Base-by-base conservation (phyloP, 257 asterid genomes). In the Ballota nigra region DNA sequence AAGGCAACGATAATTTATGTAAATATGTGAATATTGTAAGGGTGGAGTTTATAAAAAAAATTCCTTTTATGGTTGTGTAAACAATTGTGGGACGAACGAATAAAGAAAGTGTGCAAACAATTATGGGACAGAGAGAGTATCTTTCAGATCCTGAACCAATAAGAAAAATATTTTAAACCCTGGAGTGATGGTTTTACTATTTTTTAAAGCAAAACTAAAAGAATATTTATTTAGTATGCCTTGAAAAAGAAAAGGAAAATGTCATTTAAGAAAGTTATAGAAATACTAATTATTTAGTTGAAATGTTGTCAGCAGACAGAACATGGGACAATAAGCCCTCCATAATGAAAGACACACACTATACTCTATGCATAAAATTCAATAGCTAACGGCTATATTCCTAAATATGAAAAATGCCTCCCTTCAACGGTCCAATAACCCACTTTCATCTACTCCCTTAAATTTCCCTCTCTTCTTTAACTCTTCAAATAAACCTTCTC, bases 331-430 rank as follows among this genome's bases (percentile, higher is more conserved):
- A 60, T 38, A 23, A 36, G 40, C 41, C 16, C 63, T 9, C 3
- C 23, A 69, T 69, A 41, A 51, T 47, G 40, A 51, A n/a, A 64
- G 26, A 16, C 40, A 71, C 2, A 31, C 8, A 55, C 7, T 16
- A 76, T 28, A 51, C 0, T 69, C 4, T 31, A 56, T 63, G 33
- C 68, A 74, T 22, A 59, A 7, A 33, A 28, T 12, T 55, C 15
- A 1, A 19, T 47, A 20, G 43, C 43, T 52, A 86, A 86, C 92
- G 92, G 92, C 92, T 82, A 84, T 84, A 84, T 79, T 76, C 77
- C 72, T 41, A 9, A 60, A 66, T 68, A 60, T 66, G 74, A 69
- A 78, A 77, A 51, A 43, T 36, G 68, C 75, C 47, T 67, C 68
- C 70, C 53, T 75, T 69, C 60, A 86, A 88, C 91, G 89, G 91